Base-by-base conservation (phyloP, 768 basidiomycete genomes). In the Suillus cothurnatus region DNA sequence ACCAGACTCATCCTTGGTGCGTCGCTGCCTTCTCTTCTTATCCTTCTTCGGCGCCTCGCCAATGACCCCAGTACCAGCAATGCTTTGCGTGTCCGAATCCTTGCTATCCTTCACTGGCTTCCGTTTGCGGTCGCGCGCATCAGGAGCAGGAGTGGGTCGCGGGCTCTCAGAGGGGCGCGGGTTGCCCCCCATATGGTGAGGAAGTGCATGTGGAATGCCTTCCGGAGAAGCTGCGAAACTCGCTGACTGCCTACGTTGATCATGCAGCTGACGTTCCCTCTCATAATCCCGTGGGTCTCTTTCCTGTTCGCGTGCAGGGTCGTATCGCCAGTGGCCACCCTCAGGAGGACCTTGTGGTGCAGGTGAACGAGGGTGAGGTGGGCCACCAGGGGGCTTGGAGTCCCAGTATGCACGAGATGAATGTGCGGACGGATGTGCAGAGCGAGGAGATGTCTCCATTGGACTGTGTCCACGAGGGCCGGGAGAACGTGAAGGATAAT, bases 131-230 rank as follows among this genome's bases (percentile, higher is more conserved):
- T 83, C 81, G 72, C 86, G 86, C 36, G 76, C 69, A 26, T 86
- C 86, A 17, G 74, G 71, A n/a, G 73, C 77, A 41, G 76, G 78
- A 4, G 74, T 71, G 49, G 79, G 79, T 68, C 79, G 83, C 5
- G 90, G 89, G 64, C 88, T 89, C 73, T 88, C 89, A 0, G 90
- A 90, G 57, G 81, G 77, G 34, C 86, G 85, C 47, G 73, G 70
- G 66, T 74, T 79, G 21, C 72, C 61, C 34, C 76, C 69, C 21
- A 71, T 71, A 62, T 68, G 69, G 63, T 74, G 79, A 62, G 71
- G 75, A 45, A 74, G 75, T 43, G 68, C 67, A 50, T 69, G 72
- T 12, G 75, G 47, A 45, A 73, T 68, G 1, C 77, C 77, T 52
- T 86, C 86, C 0, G 85, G 83, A 3, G 86, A 86, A 3, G 76